Evolutionary conservation across 2,329 filamentous ascomycete genomes (phyloP).

Genomic region (Epichloe gansuensis): DNA sequence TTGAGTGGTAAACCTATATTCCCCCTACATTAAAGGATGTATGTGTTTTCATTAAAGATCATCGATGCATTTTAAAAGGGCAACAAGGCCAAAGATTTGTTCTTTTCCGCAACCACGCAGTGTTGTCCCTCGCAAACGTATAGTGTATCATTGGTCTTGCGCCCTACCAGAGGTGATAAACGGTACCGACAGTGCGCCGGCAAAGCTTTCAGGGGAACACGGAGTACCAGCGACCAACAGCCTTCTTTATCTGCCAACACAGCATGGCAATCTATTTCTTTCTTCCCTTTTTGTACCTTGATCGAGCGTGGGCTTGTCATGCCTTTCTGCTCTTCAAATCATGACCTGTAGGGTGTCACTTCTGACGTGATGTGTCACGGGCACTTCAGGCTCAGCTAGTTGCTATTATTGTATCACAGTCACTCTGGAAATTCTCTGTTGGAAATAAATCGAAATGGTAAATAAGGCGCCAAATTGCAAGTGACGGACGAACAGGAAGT

Average conservation of each 20-base stretch:
- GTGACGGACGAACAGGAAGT: background rate
- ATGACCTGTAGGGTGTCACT: background rate
- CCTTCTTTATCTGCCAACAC: background rate
- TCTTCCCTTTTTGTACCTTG: background rate
- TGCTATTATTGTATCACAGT: background rate
- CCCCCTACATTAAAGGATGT: too few relatives aligned
- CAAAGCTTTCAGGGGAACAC: background rate
- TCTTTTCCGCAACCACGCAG: too few relatives aligned
- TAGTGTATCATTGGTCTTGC: background rate
- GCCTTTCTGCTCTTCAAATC: background rate
- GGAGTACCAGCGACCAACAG: background rate
- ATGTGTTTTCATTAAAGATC: too few relatives aligned
- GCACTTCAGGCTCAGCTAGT: background rate
- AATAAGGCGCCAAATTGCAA: background rate
- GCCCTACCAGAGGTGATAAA: background rate
- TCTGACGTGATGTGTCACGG: background rate
- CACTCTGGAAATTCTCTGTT: conserved; percentile 22
- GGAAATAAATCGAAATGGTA: background rate
- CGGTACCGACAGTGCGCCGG: background rate
- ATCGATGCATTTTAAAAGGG: background rate
- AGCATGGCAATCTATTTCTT: background rate
- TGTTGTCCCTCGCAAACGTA: background rate
- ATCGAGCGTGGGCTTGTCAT: background rate
- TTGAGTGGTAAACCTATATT: too few relatives aligned
- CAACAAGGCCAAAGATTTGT: background rate